phyloP scores from a whole-genome alignment of 1,284 basidiomycete genomes.

The Trametes pubescens region DNA sequence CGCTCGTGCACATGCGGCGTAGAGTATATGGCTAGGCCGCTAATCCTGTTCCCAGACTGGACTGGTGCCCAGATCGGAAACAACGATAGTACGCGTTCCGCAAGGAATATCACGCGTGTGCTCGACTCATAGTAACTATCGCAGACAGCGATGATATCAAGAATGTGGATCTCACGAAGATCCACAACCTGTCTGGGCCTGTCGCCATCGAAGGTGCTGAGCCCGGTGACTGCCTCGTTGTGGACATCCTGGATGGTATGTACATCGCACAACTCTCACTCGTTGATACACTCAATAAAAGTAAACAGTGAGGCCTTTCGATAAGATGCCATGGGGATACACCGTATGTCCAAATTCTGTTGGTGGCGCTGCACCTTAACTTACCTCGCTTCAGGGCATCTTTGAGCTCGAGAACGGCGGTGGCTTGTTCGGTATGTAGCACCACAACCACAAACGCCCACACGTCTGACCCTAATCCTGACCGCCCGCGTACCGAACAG shows the following conservation, averaged over 20 bases:
- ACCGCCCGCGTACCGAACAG: slow-evolving; percentile 41
- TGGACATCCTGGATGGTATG: slow-evolving; percentile 79
- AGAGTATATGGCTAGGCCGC: neutral
- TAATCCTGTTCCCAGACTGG: slow-evolving; percentile 58
- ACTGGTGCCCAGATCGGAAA: slow-evolving; percentile 81
- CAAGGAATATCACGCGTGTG: neutral
- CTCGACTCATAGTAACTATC: neutral
- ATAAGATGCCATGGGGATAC: slow-evolving; percentile 85
- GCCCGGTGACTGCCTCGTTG: slow-evolving; percentile 81
- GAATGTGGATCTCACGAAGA: slow-evolving; percentile 68
- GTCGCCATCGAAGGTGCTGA: slow-evolving; percentile 79
- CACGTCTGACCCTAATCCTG: neutral
- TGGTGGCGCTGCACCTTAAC: neutral
- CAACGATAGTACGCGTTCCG: slow-evolving; percentile 66
- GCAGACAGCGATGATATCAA: slow-evolving; percentile 73
- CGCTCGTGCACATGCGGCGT: neutral
- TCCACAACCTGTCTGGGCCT: slow-evolving; percentile 81
- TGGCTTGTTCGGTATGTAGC: slow-evolving; percentile 68
- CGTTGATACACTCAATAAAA: neutral
- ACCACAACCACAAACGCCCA: neutral
- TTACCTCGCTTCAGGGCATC: slow-evolving; percentile 57
- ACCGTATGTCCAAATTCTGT: slow-evolving; percentile 52
- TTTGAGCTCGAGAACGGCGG: slow-evolving; percentile 80
- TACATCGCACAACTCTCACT: no score
- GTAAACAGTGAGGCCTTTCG: slow-evolving; percentile 67